phyloP scores from a whole-genome alignment of 495 filamentous ascomycete genomes.

The Pseudoneurospora amorphoporcata region DNA sequence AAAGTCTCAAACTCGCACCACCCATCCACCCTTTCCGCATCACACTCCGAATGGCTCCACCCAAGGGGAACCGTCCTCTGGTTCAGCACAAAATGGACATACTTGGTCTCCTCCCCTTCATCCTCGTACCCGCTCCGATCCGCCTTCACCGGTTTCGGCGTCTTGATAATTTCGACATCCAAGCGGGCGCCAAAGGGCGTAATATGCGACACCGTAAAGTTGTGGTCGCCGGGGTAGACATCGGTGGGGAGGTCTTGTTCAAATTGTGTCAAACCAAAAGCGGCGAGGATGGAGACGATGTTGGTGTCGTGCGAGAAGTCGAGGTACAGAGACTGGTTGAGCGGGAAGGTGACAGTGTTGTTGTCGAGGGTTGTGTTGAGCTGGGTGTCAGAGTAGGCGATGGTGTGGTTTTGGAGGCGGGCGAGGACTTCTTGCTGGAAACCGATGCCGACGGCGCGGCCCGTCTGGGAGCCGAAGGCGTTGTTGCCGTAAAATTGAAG shows the following conservation, averaged over 20 bases:
- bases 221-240: slow-evolving; percentile 33
- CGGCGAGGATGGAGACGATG: slow-evolving; percentile 60
- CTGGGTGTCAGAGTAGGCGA: slow-evolving; percentile 41
- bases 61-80: slow-evolving; percentile 53
- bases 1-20: slow-evolving; percentile 55
- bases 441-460: slow-evolving; percentile 52
- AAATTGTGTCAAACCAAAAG: slow-evolving; percentile 62
- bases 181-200: slow-evolving; percentile 51
- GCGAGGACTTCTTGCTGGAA: slow-evolving; percentile 54
- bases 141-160: slow-evolving; percentile 40
- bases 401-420: slow-evolving; percentile 44
- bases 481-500: slow-evolving; percentile 49
- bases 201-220: slow-evolving; percentile 45
- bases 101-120: slow-evolving; percentile 34
- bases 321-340: slow-evolving; percentile 56
- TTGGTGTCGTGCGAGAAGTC: slow-evolving; percentile 86
- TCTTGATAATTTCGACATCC: slow-evolving; percentile 53
- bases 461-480: slow-evolving; percentile 49
- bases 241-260: slow-evolving; percentile 39
- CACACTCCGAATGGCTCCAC: slow-evolving; percentile 45
- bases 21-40: slow-evolving; percentile 43
- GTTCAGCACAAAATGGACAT: slow-evolving; percentile 57
- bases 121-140: slow-evolving; percentile 29
- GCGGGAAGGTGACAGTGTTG: slow-evolving; percentile 53
- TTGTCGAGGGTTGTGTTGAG: slow-evolving; percentile 63